Percentiles rank a stretch among this genome's conserved stretches.
phyloP scores from a whole-genome alignment of 2,329 filamentous ascomycete genomes.

The Fusarium sp. region DNA sequence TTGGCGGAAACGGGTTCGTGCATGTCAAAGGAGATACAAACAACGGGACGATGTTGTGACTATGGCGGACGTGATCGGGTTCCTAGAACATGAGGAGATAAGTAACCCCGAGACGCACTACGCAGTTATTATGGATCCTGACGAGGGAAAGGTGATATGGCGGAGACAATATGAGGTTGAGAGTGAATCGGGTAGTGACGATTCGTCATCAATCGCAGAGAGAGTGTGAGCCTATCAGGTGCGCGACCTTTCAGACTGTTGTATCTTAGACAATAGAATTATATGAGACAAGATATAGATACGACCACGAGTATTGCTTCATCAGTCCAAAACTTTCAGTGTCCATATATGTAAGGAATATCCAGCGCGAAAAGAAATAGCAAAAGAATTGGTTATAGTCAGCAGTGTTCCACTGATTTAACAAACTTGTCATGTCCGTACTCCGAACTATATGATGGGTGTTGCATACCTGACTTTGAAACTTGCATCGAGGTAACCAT shows the following conservation, averaged over 20 bases:
- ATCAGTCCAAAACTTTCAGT: no score
- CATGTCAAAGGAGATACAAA: constrained; percentile 3
- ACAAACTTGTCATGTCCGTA: no score
- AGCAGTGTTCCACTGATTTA: no score
- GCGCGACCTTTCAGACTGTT: not conserved
- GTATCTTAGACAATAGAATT: not conserved
- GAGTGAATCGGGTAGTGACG: not conserved
- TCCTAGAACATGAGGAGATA: constrained; percentile 47
- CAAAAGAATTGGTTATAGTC: no score
- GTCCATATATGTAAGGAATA: no score
- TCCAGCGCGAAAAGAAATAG: no score
- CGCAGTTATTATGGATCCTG: constrained; percentile 60
- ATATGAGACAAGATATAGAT: no score
- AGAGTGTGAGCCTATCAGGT: no score
- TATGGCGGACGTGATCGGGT: constrained; percentile 41
- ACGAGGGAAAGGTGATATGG: constrained; percentile 55
- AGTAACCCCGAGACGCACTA: constrained; percentile 52
- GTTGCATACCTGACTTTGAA: no score
- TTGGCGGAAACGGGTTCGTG: constrained; percentile 27
- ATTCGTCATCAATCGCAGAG: not conserved
- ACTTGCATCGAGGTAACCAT: no score
- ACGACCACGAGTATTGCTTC: no score
- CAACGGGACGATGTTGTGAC: constrained; percentile 17
- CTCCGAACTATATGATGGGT: no score
- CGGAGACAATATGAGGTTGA: constrained; percentile 12